phyloP scores from a whole-genome alignment of 768 basidiomycete species.

The Kwoniella mangroviensis region DNA sequence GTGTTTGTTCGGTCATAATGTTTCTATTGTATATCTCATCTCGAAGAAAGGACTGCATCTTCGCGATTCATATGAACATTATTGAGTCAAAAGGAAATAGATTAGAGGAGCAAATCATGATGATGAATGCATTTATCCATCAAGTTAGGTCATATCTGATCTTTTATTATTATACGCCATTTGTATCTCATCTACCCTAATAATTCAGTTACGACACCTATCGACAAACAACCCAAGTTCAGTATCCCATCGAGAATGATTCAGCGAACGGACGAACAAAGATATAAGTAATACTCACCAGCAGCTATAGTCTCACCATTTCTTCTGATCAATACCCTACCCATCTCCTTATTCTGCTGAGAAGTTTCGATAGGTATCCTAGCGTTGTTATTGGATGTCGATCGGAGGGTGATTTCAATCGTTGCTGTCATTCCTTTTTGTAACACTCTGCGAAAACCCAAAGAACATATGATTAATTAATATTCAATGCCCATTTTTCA shows the following conservation, averaged over 20 bases:
- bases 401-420: constrained; percentile 77
- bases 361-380: constrained; percentile 84
- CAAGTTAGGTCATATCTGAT: too few relatives aligned
- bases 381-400: constrained; percentile 61
- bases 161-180: not conserved
- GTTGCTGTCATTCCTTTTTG: constrained; percentile 84
- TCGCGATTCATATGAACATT: too few relatives aligned
- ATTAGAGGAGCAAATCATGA: too few relatives aligned
- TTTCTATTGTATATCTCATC: too few relatives aligned
- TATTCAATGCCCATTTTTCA: too few relatives aligned
- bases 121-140: too few relatives aligned
- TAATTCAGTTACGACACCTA: constrained; percentile 22
- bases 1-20: too few relatives aligned
- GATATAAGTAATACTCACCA: constrained; percentile 60
- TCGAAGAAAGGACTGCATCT: too few relatives aligned
- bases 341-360: constrained; percentile 91
- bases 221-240: not conserved
- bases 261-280: not conserved
- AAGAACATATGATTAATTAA: not conserved
- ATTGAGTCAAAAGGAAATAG: too few relatives aligned
- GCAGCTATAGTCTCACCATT: constrained; percentile 94
- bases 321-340: constrained; percentile 80
- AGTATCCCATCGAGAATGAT: not conserved
- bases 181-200: constrained; percentile 1
- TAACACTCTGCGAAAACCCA: constrained; percentile 67